Evolutionary conservation across 2,329 filamentous ascomycete genomes (phyloP).

Genomic region (Diaporthe citrichinensis): DNA sequence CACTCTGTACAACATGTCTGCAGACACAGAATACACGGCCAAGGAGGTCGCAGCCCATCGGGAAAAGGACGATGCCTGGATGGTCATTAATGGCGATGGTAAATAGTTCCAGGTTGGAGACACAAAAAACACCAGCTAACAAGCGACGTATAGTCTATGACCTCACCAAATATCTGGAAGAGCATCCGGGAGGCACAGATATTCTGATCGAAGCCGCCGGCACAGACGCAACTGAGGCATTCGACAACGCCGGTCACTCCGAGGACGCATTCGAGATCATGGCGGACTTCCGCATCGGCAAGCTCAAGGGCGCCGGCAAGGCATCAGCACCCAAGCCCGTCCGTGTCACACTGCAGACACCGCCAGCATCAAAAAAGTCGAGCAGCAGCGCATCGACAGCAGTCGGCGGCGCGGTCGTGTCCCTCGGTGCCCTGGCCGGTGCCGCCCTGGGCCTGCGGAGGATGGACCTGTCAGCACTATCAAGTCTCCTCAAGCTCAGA

Average conservation of each 20-base stretch:
- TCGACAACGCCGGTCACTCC: conserved; percentile 88
- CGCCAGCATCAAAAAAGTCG: conserved; percentile 15
- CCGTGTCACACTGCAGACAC: conserved; percentile 33
- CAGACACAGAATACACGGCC: conserved; percentile 48
- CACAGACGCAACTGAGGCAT: conserved; percentile 83
- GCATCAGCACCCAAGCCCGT: conserved; percentile 31
- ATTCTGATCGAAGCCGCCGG: conserved; percentile 84
- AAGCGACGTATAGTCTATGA: conserved; percentile 64
- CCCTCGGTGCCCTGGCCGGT: conserved; percentile 34
- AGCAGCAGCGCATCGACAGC: conserved; percentile 21
- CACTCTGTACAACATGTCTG: conserved; percentile 4
- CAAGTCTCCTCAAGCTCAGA: conserved; percentile 38
- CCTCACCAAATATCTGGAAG: conserved; percentile 68
- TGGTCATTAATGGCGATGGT: conserved; percentile 70
- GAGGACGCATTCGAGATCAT: conserved; percentile 67
- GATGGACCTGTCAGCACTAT: conserved; percentile 42
- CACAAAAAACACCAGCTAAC: neutral
- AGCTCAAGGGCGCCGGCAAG: conserved; percentile 50
- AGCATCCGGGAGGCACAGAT: conserved; percentile 82
- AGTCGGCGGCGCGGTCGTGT: conserved; percentile 36
- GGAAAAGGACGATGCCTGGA: conserved; percentile 63
- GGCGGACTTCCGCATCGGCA: conserved; percentile 54
- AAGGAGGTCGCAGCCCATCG: conserved; percentile 66
- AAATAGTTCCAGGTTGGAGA: conserved; percentile 25
- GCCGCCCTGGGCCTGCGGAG: conserved; percentile 34